Percentiles rank a stretch among this genome's conserved stretches.
phyloP scores from a whole-genome alignment of 768 basidiomycete species.

The Panaeolus papilionaceus region DNA sequence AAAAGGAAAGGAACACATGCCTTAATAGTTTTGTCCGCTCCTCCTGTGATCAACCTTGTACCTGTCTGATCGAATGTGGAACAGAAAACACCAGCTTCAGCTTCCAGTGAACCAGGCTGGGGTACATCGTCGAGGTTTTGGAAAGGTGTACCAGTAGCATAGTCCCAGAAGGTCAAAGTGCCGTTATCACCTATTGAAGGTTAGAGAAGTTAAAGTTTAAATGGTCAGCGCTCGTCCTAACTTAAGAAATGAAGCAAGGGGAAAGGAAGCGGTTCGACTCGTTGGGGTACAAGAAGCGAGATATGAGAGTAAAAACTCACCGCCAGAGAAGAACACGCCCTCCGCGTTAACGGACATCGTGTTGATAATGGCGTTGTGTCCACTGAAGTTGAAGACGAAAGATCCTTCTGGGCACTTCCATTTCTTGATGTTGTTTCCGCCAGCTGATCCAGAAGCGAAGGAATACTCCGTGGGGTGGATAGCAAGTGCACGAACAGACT shows the following conservation, averaged over 20 bases:
- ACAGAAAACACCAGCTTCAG: constrained; percentile 96
- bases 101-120: constrained; percentile 97
- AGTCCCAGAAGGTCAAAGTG: constrained; percentile 92
- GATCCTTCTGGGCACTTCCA: constrained; percentile 98
- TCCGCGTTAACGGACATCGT: constrained; percentile 93
- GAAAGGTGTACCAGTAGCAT: constrained; percentile 92
- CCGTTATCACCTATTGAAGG: constrained; percentile 82
- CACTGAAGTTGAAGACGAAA: constrained; percentile 96
- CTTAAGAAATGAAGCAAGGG: constrained; percentile 1
- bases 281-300: not conserved
- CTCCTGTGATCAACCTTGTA: constrained; percentile 91
- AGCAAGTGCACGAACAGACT: constrained; percentile 92
- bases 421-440: constrained; percentile 99
- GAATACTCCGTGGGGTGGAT: constrained; percentile 97
- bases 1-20: constrained; percentile 45
- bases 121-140: constrained; percentile 93
- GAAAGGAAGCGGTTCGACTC: constrained; percentile 11
- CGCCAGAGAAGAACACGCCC: constrained; percentile 97
- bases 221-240: constrained; percentile 1
- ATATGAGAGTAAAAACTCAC: constrained; percentile 47
- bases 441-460: constrained; percentile 94
- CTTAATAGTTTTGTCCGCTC: constrained; percentile 99
- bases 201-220: constrained; percentile 11
- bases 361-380: constrained; percentile 98
- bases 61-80: constrained; percentile 98